Base-by-base conservation (phyloP, 805 yeast genomes). In the Sugiyamaella americana region DNA sequence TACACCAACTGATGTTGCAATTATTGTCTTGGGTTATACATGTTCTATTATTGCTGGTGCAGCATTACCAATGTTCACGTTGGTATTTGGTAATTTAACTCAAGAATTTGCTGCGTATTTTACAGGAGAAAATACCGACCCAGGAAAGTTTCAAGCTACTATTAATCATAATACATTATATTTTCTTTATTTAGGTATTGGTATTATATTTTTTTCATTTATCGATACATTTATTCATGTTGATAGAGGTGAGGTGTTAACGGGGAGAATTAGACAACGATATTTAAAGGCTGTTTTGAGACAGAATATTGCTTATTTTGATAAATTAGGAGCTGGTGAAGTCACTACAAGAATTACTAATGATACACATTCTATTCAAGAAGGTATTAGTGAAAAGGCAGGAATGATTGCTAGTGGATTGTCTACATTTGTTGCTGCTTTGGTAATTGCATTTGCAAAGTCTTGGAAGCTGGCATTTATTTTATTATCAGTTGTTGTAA, bases 231-330 rank as follows among this genome's bases (percentile, higher is more conserved):
- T 46, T 47, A 52, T 69, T 19, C 65, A 65, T 21, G 67, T 66
- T 1, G 64, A 63, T 36, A 58, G 65, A 5, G 74, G 74, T 21
- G 74, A 70, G 53, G 58, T 66, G 11, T 54, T 69, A 30, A 57
- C 75, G 2, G 63, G 69, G 5, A 55, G 72, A 19, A 64, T 67
- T 50, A 63, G 73, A 17, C 62, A 65, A 49, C 48, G 58, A 36
- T 69, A 67, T 46, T 53, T 69, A 23, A 50, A 55, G 44, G 65
- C 71, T 0, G 56, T 67, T 6, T 54, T 69, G 40, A 58, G 69
- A 36, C 73, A 69, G 50, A 69, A 69, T 41, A 62, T 69, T 34
- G 73, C 67, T 19, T 70, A 62, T 48, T 70, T 69, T 47, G 73
- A 69, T 51, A 59, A 61, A 38, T 57, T 69, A 13, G 73, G 73